These are phyloP conservation scores for Malus hybrid DNA, from an alignment of 331 rosid species.

Conservation along the genomic window DNA sequence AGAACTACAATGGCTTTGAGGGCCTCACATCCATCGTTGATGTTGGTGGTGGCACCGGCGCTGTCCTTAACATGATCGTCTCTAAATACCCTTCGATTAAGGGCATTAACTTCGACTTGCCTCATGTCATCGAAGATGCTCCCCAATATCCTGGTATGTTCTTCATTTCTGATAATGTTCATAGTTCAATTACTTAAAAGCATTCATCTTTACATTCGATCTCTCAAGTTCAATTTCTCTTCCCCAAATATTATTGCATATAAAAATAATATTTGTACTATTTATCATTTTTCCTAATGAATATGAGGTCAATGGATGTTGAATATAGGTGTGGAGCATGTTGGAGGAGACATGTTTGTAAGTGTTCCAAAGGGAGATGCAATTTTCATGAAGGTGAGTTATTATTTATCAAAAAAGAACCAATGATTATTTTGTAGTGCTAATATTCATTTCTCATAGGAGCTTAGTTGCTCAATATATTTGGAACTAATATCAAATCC, in stretches of 20 bases:
- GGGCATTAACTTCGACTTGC: constrained; percentile 86
- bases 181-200: no score
- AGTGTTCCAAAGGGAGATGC: constrained; percentile 89
- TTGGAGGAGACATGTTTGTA: constrained; percentile 92
- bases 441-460: no score
- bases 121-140: constrained; percentile 86
- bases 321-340: constrained; percentile 77
- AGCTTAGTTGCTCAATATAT: background rate
- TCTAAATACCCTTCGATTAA: constrained; percentile 69
- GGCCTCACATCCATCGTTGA: constrained; percentile 27
- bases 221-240: no score
- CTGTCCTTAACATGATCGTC: constrained; percentile 61
- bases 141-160: constrained; percentile 57
- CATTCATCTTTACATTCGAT: no score
- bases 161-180: no score
- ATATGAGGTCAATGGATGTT: background rate
- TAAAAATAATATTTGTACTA: no score
- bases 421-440: no score
- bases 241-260: no score
- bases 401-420: no score
- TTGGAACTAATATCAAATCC: background rate
- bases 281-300: no score
- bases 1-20: constrained; percentile 71
- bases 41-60: constrained; percentile 90
- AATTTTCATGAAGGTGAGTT: constrained; percentile 48